Conservation (phyloP, 805 yeast genomes). For the Kazachstania taianensis region DNA sequence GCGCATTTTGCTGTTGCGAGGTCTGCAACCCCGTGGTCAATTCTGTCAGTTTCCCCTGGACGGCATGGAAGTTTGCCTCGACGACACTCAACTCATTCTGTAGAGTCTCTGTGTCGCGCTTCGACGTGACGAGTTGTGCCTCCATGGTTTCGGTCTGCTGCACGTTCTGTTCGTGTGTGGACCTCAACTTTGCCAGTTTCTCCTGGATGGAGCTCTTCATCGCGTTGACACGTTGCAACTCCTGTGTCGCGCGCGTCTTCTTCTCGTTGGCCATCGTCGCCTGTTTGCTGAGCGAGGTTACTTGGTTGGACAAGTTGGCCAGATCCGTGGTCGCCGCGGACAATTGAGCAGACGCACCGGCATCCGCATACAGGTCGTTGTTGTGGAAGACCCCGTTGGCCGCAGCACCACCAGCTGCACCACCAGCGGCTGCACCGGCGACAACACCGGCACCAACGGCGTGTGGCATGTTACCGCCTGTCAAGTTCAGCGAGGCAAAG, state of each 20-base stretch:
- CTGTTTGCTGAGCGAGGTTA: conserved; percentile 66
- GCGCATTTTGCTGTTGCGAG: conserved; percentile 56
- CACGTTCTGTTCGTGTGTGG: conserved; percentile 70
- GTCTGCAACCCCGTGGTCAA: conserved; percentile 51
- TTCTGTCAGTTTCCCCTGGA: conserved; percentile 53
- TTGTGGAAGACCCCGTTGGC: conserved; percentile 23
- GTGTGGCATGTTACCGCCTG: conserved; percentile 1
- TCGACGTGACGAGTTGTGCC: conserved; percentile 45
- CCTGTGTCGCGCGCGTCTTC: conserved; percentile 65
- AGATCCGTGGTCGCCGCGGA: conserved; percentile 76
- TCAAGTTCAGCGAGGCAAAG: conserved; percentile 15
- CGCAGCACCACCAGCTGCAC: conserved; percentile 12
- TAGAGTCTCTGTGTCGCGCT: conserved; percentile 56
- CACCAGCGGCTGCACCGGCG: conserved; percentile 5
- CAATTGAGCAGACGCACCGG: conserved; percentile 53
- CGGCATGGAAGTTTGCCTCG: conserved; percentile 68
- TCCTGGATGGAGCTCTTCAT: conserved; percentile 62
- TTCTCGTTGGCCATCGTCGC: conserved; percentile 61
- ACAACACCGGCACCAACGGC: conserved; percentile 4
- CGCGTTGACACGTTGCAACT: conserved; percentile 55
- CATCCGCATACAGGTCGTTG: conserved; percentile 46
- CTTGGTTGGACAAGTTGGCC: conserved; percentile 79
- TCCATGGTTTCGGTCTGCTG: conserved; percentile 68
- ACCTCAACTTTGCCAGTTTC: conserved; percentile 57
- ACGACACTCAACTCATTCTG: conserved; percentile 63